Percentiles rank a stretch among this genome's conserved stretches.
Conservation (phyloP, 1,139 yeast genomes). For the Candida tetrigidarum region DNA sequence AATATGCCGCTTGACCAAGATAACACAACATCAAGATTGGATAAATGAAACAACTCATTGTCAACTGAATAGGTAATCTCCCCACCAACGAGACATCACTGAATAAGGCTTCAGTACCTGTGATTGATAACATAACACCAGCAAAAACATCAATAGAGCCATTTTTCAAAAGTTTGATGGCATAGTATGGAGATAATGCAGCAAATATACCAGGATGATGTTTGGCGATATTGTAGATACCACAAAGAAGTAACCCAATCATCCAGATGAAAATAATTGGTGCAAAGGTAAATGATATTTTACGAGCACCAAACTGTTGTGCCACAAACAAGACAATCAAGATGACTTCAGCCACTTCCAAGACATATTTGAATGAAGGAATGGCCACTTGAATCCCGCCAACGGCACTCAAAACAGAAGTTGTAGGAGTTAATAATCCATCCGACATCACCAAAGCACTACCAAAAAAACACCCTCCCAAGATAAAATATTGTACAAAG, state of each 20-base stretch:
- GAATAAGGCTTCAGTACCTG: slow-evolving; percentile 68
- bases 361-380: slow-evolving; percentile 40
- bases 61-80: slow-evolving; percentile 49
- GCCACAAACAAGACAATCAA: slow-evolving; percentile 46
- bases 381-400: slow-evolving; percentile 52
- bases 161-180: slow-evolving; percentile 42
- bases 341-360: slow-evolving; percentile 53
- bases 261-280: slow-evolving; percentile 60
- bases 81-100: slow-evolving; percentile 66
- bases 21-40: slow-evolving; percentile 55
- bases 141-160: slow-evolving; percentile 51
- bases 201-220: slow-evolving; percentile 48
- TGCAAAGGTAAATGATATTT: slow-evolving; percentile 48
- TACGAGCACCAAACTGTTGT: slow-evolving; percentile 53
- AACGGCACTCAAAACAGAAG: slow-evolving; percentile 59
- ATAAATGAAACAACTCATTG: slow-evolving; percentile 50
- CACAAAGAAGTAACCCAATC: slow-evolving; percentile 45
- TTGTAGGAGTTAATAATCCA: slow-evolving; percentile 65
- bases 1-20: slow-evolving; percentile 61
- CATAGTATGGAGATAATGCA: slow-evolving; percentile 56
- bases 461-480: slow-evolving; percentile 54
- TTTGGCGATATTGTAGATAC: slow-evolving; percentile 47
- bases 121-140: slow-evolving; percentile 57
- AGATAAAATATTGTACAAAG: slow-evolving; percentile 33
- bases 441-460: slow-evolving; percentile 61